Base-by-base conservation (phyloP, 176 grass and related monocot species). In the Oryza officinalis region DNA sequence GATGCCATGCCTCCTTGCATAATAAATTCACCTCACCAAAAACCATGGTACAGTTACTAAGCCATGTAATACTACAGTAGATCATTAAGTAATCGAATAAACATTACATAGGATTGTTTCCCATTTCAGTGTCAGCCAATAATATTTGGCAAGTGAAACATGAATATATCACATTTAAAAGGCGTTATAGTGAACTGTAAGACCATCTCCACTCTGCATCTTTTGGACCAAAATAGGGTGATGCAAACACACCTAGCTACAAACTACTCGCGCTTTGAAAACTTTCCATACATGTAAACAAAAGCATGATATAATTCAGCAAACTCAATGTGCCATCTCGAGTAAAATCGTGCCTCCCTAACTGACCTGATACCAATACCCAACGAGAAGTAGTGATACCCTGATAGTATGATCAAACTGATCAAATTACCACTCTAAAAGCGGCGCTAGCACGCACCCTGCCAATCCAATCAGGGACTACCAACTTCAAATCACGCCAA, bases 311-410 rank as follows among this genome's bases (percentile, higher is more conserved):
- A 44, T 22, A 74, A 44, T 69, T 49, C 25, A 14, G 49, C 0
- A 69, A 30, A 83, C 25, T 4, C 13, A 87, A 44, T 68, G 63
- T 14, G 37, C 37, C 27, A 9, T 41, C 27, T 26, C 5, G 41
- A 83, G 17, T 22, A 52, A 86, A 78, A 81, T 78, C 38, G 25
- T 14, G 57, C 14, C 52, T 23, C 45, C 44, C 47, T 41, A 78
- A 22, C 46, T 60, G 8, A 32, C 44, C 44, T 28, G 32, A 27
- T 60, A 38, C 33, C 45, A 67, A 40, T 49, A 59, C n/a, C n/a
- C 45, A 60, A 44, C 3, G 17, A 22, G 9, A 59, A 1, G 32
- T 13, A 45, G 4, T 13, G 3, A 25, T 64, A 22, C 11, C 13
- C 67, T 22, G 69, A 35, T 27, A 75, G 2, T 45, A 74, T 22